A percentile compares a stretch with the other conserved stretches of the same genome.
Conservation (phyloP, 495 filamentous ascomycete genomes). For the Neurospora sp. region DNA sequence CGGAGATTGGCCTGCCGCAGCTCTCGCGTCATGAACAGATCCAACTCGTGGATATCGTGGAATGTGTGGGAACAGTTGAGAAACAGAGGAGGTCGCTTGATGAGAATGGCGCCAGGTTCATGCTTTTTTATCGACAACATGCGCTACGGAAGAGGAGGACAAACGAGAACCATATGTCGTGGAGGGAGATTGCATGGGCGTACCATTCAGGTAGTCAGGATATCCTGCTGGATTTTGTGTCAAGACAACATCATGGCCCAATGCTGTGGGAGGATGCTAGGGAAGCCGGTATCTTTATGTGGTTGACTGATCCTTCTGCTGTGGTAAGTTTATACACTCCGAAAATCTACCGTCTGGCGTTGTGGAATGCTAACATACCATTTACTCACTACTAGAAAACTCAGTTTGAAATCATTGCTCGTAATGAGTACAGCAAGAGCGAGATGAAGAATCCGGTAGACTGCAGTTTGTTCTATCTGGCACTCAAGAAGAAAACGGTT, state of each 20-base stretch:
- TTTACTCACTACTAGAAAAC: conserved; percentile 38
- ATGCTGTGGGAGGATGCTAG: conserved; percentile 77
- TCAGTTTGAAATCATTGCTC: conserved; percentile 81
- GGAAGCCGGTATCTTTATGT: conserved; percentile 90
- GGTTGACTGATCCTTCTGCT: conserved; percentile 67
- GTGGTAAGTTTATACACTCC: conserved; percentile 45
- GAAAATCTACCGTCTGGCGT: not conserved
- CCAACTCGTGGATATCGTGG: conserved; percentile 74
- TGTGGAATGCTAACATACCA: not conserved
- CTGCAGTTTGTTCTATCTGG: conserved; percentile 85
- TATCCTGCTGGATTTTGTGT: conserved; percentile 82
- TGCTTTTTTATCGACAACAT: conserved; percentile 83
- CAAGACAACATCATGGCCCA: conserved; percentile 62
- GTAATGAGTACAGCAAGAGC: conserved; percentile 84
- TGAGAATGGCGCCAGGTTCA: conserved; percentile 81
- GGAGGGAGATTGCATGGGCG: conserved; percentile 93
- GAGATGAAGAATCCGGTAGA: conserved; percentile 89
- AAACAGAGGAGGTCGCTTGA: conserved; percentile 88
- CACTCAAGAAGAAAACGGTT: conserved; percentile 82
- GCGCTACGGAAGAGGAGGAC: conserved; percentile 57
- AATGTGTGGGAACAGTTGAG: conserved; percentile 78
- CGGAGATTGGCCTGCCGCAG: conserved; percentile 63
- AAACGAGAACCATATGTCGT: conserved; percentile 62
- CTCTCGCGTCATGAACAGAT: conserved; percentile 85
- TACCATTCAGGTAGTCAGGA: conserved; percentile 89